Base-by-base conservation (phyloP, 306 rosid species). In the Inga leiocalycina region DNA sequence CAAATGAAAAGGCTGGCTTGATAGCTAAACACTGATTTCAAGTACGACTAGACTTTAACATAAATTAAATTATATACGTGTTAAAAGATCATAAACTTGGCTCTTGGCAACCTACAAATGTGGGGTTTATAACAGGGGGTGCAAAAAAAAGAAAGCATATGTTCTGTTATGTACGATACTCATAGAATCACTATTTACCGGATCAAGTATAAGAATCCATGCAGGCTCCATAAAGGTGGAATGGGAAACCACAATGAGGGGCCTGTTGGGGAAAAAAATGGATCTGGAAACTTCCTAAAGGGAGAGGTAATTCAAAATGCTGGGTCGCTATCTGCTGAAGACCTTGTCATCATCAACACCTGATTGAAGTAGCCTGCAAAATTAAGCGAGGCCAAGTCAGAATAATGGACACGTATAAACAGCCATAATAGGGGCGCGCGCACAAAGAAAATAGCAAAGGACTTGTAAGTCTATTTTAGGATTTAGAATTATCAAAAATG, bases 321-420 rank as follows among this genome's bases (percentile, higher is more conserved):
- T 75, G 44, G 74, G 75, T 27, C 51, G 45, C 70, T 43, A 37
- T 66, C 75, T 27, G 48, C 78, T 34, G 66, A 52, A 19, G 67
- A 88, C 75, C 59, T 79, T 77, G 76, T 12, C 79, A 78, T 90
- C 89, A 90, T 90, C 89, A 90, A 74, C 86, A 76, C 87, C 86
- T 84, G 52, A 87, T 82, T 37, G 94, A 80, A 45, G 74, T 59
- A 64, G 85, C 68, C 94, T 94, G 94, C 85, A 76, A 85, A 84
- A 71, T 80, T 61, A 84, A 79, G 56, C 32, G 71, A 35, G 12
- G 14, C n/a, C 27, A 32, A 77, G 74, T 80, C 48, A 83, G 81
- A 71, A 82, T 8, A 44, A 73, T 17, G 78, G 52, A 52, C n/a
- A 52, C n/a, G 20, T 15, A 52, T 52, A 1, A 49, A 49, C 3